Conservation (phyloP, 495 filamentous ascomycete genomes). For the Lasiosphaeria hispida region DNA sequence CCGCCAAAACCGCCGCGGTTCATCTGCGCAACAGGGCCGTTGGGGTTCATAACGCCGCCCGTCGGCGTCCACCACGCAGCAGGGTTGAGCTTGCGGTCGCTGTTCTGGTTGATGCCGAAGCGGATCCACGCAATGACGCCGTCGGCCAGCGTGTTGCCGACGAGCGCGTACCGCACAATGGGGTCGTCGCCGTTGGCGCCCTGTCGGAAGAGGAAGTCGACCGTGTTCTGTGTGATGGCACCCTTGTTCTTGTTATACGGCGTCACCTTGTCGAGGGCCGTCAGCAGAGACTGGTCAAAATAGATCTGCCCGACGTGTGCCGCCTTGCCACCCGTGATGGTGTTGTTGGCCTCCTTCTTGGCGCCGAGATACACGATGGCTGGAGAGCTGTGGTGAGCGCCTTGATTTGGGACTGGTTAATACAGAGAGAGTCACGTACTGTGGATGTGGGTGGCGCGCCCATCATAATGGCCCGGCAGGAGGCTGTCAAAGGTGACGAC, state of each 20-base stretch:
- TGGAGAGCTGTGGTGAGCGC: slow-evolving; percentile 6
- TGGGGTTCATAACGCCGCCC: slow-evolving; percentile 37
- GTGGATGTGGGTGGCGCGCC: slow-evolving; percentile 47
- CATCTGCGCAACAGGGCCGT: slow-evolving; percentile 28
- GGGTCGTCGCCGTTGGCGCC: slow-evolving; percentile 56
- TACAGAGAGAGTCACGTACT: no score
- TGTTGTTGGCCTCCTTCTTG: slow-evolving; percentile 48
- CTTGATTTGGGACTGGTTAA: no score
- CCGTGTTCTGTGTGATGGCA: slow-evolving; percentile 47
- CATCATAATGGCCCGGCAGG: slow-evolving; percentile 57
- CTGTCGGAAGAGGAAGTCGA: slow-evolving; percentile 50
- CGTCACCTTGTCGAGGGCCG: slow-evolving; percentile 42
- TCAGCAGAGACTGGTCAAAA: slow-evolving; percentile 55
- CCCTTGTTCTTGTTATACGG: slow-evolving; percentile 59
- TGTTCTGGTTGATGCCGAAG: slow-evolving; percentile 50
- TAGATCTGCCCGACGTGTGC: slow-evolving; percentile 62
- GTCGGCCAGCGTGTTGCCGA: slow-evolving; percentile 52
- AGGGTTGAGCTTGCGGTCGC: slow-evolving; percentile 25
- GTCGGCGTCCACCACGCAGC: slow-evolving; percentile 28
- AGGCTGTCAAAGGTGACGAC: slow-evolving; percentile 51
- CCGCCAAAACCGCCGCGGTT: slow-evolving; percentile 13
- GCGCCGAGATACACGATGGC: slow-evolving; percentile 49
- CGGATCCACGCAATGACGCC: slow-evolving; percentile 58
- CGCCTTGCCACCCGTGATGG: slow-evolving; percentile 46
- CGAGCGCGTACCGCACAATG: slow-evolving; percentile 52